phyloP scores from a whole-genome alignment of 1,284 basidiomycete genomes.

The Butyriboletus appendiculatus region DNA sequence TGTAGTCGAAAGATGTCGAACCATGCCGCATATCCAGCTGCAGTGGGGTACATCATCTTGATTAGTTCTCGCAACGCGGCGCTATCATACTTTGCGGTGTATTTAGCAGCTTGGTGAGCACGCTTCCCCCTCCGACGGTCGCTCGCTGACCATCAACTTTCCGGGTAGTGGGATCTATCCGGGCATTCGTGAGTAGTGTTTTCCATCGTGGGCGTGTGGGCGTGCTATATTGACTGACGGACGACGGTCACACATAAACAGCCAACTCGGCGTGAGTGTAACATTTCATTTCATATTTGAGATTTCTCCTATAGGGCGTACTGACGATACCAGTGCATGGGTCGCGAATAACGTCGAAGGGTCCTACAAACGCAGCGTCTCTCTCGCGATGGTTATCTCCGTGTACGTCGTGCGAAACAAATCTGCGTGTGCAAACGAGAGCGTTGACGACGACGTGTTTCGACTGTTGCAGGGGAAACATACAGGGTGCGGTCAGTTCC shows the following conservation, averaged over 20 bases:
- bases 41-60: slow-evolving; percentile 69
- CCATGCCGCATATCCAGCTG: slow-evolving; percentile 32
- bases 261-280: slow-evolving; percentile 62
- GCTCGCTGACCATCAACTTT: slow-evolving; percentile 6
- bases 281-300: background rate
- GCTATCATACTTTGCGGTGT: slow-evolving; percentile 70
- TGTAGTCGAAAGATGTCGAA: background rate
- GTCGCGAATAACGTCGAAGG: slow-evolving; percentile 75
- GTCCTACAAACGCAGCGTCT: slow-evolving; percentile 73
- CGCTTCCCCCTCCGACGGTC: background rate
- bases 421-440: background rate
- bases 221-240: background rate
- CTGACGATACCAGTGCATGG: slow-evolving; percentile 52
- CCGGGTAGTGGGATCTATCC: slow-evolving; percentile 65
- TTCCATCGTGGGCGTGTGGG: background rate
- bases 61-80: slow-evolving; percentile 59
- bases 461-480: slow-evolving; percentile 44
- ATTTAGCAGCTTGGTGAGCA: slow-evolving; percentile 62
- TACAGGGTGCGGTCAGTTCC: slow-evolving; percentile 71
- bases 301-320: background rate
- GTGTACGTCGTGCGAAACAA: slow-evolving; percentile 44
- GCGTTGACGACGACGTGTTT: background rate
- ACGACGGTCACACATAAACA: slow-evolving; percentile 21
- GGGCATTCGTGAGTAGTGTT: slow-evolving; percentile 53
- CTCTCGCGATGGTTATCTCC: slow-evolving; percentile 68